Conservation (phyloP, 345 rosid species). For the Brassica juncea region DNA sequence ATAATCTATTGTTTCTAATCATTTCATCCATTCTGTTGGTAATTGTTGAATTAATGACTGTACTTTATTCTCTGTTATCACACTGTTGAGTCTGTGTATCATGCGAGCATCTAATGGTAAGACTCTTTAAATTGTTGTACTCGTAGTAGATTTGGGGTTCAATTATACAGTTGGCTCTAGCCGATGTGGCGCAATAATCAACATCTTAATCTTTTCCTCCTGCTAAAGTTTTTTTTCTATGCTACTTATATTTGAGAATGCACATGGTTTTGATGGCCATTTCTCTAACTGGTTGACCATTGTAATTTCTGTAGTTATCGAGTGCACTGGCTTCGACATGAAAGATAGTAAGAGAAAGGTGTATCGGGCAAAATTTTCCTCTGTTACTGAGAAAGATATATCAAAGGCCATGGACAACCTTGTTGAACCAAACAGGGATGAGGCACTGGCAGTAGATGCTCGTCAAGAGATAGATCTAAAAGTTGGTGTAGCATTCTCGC, state of each 20-base stretch:
- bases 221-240: not conserved
- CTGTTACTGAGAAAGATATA: constrained; percentile 94
- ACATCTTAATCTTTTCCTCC: not conserved
- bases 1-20: not conserved
- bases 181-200: constrained; percentile 8
- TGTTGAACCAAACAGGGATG: constrained; percentile 76
- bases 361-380: constrained; percentile 88
- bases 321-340: constrained; percentile 65
- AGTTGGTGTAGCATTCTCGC: constrained; percentile 98
- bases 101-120: not conserved
- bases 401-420: constrained; percentile 85
- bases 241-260: constrained; percentile 13
- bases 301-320: constrained; percentile 61
- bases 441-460: constrained; percentile 96
- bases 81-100: not conserved
- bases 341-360: constrained; percentile 62
- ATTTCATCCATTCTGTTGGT: constrained; percentile 8
- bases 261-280: constrained; percentile 12
- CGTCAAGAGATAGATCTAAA: constrained; percentile 98
- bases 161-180: not conserved
- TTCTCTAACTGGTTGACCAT: constrained; percentile 24
- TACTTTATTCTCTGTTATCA: not conserved
- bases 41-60: not conserved
- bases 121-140: not conserved
- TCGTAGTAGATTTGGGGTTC: constrained; percentile 8